Conservation (phyloP, 2,329 filamentous ascomycete species). For the Ophiosphaerella korrae region DNA sequence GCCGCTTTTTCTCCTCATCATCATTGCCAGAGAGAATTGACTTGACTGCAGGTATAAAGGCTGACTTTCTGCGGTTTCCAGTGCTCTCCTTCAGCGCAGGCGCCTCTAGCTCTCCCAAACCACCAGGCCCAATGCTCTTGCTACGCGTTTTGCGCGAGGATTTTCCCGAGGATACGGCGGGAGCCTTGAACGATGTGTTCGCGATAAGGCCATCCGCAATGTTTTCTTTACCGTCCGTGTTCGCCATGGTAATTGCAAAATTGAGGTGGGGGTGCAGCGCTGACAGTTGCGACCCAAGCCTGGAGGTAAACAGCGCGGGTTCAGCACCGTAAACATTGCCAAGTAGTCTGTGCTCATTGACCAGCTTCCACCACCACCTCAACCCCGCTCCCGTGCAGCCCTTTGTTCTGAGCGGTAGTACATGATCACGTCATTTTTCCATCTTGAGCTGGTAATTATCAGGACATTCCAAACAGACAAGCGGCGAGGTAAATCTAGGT, state of each 20-base stretch:
- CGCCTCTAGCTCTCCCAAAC: slow-evolving; percentile 87
- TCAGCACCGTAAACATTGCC: slow-evolving; percentile 5
- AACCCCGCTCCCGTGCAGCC: background rate
- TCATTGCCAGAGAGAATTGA: slow-evolving; percentile 62
- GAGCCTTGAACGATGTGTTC: slow-evolving; percentile 29
- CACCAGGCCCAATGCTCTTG: slow-evolving; percentile 94
- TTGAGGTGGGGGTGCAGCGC: slow-evolving; percentile 15
- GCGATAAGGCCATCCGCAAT: slow-evolving; percentile 48
- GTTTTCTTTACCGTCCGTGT: slow-evolving; percentile 73
- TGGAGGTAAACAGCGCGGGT: slow-evolving; percentile 17
- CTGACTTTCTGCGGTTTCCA: slow-evolving; percentile 75
- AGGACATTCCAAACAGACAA: no score
- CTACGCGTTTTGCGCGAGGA: slow-evolving; percentile 64
- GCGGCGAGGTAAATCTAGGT: no score
- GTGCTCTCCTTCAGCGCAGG: slow-evolving; percentile 70
- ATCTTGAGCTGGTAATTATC: no score
- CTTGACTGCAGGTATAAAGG: slow-evolving; percentile 58
- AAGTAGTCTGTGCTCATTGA: background rate
- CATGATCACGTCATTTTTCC: no score
- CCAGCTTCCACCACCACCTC: background rate
- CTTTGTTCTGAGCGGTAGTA: no score
- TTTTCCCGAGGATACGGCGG: slow-evolving; percentile 38
- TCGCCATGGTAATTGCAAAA: slow-evolving; percentile 33
- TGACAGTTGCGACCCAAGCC: slow-evolving; percentile 9
- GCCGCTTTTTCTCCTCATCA: slow-evolving; percentile 66